Evolutionary conservation across 2,329 filamentous ascomycete genomes (phyloP).

Genomic region (Sporothrix curviconia): DNA sequence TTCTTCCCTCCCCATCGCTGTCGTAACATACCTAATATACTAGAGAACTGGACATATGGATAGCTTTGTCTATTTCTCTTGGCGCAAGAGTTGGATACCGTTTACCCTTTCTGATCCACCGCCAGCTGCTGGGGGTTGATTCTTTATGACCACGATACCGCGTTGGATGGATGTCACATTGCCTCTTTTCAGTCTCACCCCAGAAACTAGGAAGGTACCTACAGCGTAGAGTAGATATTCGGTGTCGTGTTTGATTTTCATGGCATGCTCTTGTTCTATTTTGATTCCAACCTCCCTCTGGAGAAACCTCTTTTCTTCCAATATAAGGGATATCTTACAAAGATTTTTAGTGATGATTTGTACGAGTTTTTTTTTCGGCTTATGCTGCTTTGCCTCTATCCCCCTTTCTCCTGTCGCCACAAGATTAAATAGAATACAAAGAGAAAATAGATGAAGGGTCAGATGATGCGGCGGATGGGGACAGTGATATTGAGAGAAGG

Average conservation of each 20-base stretch:
- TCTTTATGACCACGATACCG: neutral
- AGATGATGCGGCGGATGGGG: too few species aligned
- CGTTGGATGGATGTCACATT: neutral
- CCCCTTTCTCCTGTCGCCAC: slow-evolving; percentile 1
- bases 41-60: neutral
- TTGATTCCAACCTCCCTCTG: neutral
- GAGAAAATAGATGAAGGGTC: neutral
- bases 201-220: neutral
- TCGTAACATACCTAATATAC: too few species aligned
- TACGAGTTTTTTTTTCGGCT: neutral
- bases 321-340: slow-evolving; percentile 5
- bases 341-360: neutral
- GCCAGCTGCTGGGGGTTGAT: neutral
- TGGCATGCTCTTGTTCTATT: neutral
- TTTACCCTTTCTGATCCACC: neutral
- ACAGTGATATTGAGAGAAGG: too few species aligned
- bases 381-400: neutral
- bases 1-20: too few species aligned
- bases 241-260: neutral
- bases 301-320: neutral
- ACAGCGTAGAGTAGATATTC: neutral
- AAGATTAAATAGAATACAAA: slow-evolving; percentile 7
- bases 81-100: neutral
- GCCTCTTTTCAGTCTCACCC: too few species aligned
- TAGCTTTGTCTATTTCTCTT: slow-evolving; percentile 1